Base-by-base conservation (phyloP, 108 stramenopile genomes). In the Conticribra weissflogii region DNA sequence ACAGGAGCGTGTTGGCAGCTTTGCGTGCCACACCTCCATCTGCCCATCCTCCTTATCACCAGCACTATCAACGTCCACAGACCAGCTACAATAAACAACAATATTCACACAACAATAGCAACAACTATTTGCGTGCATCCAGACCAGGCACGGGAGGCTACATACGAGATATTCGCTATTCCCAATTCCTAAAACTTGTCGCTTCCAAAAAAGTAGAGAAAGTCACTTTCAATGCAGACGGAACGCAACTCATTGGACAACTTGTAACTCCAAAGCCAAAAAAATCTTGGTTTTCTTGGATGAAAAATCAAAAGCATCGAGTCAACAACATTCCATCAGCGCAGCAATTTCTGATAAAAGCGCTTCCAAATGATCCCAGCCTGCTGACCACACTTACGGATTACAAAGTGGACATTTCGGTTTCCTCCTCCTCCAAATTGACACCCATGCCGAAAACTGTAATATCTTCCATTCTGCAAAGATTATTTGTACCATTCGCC, bases 331-430 rank as follows among this genome's bases (percentile, higher is more conserved):
- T n/a, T n/a, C n/a, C n/a, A 19, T 29, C 54, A 29, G 63, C 27
- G n/a, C 60, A 25, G 50, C 83, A 92, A 48, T 66, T 96, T 47
- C 75, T 90, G 58, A 88, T 98, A 56, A 86, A 94, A 50, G 72
- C 90, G 33, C 86, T 98, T 34, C 96, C 96, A 9, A 90, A 96
- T 44, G 98, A 98, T 73, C 96, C 96, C 12, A 85, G 89, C 50
- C 85, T 97, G 18, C 68, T 97, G 24, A 79, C 81, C 54, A 83
- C 87, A 48, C 87, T 98, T 31, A 95, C 94, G 2, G 56, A 85
- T 41, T 88, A 97, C 87, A 93, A 96, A 41, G 75, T 76, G 14
- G 76, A 76, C 54, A 76, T 81, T 47, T 71, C 62, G 22, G 74
- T 72, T 18, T 59, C 74, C 22, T 29, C 79, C 7, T 60, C 44